phyloP scores from a whole-genome alignment of 2,329 filamentous ascomycete species.

The Parastagonospora avenae region DNA sequence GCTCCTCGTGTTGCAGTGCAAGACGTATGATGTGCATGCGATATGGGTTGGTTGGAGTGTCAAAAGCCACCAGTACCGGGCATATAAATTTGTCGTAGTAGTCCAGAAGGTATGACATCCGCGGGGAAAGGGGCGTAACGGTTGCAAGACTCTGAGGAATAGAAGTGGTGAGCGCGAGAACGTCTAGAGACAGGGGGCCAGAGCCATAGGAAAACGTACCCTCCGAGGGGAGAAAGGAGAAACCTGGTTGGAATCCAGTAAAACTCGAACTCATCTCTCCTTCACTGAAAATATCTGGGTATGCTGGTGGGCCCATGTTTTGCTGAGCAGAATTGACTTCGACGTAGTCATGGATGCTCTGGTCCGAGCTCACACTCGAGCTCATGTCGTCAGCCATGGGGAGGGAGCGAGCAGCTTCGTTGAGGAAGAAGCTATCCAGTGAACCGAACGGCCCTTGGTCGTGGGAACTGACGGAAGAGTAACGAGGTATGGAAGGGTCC shows the following conservation, averaged over 20 bases:
- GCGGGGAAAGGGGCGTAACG: slow-evolving; percentile 68
- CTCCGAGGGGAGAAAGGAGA: slow-evolving; percentile 48
- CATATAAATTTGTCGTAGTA: slow-evolving; percentile 95
- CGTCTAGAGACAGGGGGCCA: slow-evolving; percentile 45
- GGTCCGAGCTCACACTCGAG: slow-evolving; percentile 54
- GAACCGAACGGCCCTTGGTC: slow-evolving; percentile 46
- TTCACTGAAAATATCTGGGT: slow-evolving; percentile 46
- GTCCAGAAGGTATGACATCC: slow-evolving; percentile 87
- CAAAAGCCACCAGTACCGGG: slow-evolving; percentile 88
- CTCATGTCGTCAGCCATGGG: slow-evolving; percentile 49
- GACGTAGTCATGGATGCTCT: slow-evolving; percentile 51
- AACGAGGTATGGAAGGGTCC: slow-evolving; percentile 47
- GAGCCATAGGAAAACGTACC: slow-evolving; percentile 49
- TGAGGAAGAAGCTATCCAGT: slow-evolving; percentile 44
- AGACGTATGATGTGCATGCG: slow-evolving; percentile 80
- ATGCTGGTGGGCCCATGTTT: slow-evolving; percentile 42
- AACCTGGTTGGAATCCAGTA: slow-evolving; percentile 45
- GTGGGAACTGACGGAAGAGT: slow-evolving; percentile 39
- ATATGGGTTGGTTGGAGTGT: slow-evolving; percentile 82
- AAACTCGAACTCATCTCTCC: slow-evolving; percentile 47
- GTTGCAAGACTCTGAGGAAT: slow-evolving; percentile 53
- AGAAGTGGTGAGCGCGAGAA: slow-evolving; percentile 47
- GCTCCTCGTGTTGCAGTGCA: slow-evolving; percentile 75
- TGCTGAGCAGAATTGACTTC: slow-evolving; percentile 45
- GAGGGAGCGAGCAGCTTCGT: slow-evolving; percentile 42